These are phyloP conservation scores for Cladophialophora exuberans DNA, from an alignment of 2,329 filamentous ascomycete species.

Conservation along the genomic window DNA sequence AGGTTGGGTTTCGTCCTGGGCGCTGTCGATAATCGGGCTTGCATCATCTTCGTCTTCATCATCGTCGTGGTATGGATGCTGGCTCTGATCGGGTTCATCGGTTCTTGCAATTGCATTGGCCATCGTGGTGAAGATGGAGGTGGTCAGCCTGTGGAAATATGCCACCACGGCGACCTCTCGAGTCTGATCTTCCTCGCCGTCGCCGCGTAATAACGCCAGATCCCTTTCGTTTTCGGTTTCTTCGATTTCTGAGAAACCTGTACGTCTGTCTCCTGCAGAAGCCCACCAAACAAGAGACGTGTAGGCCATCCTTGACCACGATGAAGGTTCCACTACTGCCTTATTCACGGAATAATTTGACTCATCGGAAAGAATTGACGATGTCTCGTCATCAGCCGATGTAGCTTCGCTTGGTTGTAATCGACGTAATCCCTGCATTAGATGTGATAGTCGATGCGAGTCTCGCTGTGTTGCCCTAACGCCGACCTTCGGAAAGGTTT, in stretches of 20 bases:
- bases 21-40: slow-evolving; percentile 15
- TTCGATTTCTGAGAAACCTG: slow-evolving; percentile 57
- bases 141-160: slow-evolving; percentile 54
- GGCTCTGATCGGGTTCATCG: slow-evolving; percentile 35
- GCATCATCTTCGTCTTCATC: slow-evolving; percentile 23
- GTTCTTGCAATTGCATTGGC: slow-evolving; percentile 46
- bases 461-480: slow-evolving; percentile 91
- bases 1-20: slow-evolving; percentile 30
- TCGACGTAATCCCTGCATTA: slow-evolving; percentile 63
- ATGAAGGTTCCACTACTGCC: slow-evolving; percentile 57
- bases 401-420: slow-evolving; percentile 27
- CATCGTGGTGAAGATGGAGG: slow-evolving; percentile 49
- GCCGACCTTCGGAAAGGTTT: slow-evolving; percentile 57
- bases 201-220: slow-evolving; percentile 43
- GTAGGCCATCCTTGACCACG: slow-evolving; percentile 65
- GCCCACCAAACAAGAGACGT: slow-evolving; percentile 70
- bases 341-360: slow-evolving; percentile 47
- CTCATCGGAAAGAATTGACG: slow-evolving; percentile 35
- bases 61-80: slow-evolving; percentile 26
- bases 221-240: slow-evolving; percentile 53
- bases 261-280: slow-evolving; percentile 63
- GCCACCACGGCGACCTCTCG: slow-evolving; percentile 53
- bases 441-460: slow-evolving; percentile 73
- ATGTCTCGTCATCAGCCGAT: slow-evolving; percentile 41
- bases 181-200: slow-evolving; percentile 40